phyloP scores from a whole-genome alignment of 2,329 filamentous ascomycete genomes.

The Nectriaceae sp. region DNA sequence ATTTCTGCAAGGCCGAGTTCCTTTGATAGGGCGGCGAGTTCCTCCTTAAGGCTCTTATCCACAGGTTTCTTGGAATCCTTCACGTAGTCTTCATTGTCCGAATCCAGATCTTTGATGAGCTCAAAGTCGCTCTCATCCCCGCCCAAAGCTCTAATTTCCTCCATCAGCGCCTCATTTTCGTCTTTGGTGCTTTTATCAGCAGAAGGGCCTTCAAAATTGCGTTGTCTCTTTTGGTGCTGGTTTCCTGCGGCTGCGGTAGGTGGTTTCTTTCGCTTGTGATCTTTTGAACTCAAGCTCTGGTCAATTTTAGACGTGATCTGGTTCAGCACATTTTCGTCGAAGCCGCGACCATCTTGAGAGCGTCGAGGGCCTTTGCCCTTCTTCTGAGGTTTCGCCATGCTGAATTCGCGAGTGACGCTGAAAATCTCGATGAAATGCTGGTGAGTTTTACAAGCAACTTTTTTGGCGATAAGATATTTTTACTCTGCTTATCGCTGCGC shows the following conservation, averaged over 20 bases:
- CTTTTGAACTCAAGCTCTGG: conserved; percentile 45
- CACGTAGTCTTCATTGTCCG: conserved; percentile 40
- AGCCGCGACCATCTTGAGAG: conserved; percentile 27
- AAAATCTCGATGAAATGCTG: conserved; percentile 23
- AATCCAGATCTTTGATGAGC: conserved; percentile 56
- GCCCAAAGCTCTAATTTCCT: conserved; percentile 66
- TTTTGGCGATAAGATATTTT: conserved; percentile 23
- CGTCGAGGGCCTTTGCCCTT: conserved; percentile 35
- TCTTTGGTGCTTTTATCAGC: conserved; percentile 25
- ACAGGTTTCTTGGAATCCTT: conserved; percentile 35
- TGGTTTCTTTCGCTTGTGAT: conserved; percentile 49
- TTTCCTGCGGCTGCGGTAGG: conserved; percentile 35
- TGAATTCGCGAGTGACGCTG: conserved; percentile 10
- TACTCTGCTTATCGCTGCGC: conserved; percentile 19
- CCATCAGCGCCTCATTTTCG: conserved; percentile 49
- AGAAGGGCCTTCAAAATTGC: conserved; percentile 29
- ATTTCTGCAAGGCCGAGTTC: conserved; percentile 40
- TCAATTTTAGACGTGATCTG: conserved; percentile 60
- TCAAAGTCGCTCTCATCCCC: conserved; percentile 66
- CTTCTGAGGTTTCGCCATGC: conserved; percentile 40
- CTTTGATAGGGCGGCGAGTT: conserved; percentile 41
- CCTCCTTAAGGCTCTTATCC: conserved; percentile 44
- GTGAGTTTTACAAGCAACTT: conserved; percentile 20
- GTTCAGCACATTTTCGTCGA: conserved; percentile 53
- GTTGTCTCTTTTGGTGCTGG: conserved; percentile 41